phyloP scores from a whole-genome alignment of 2,329 filamentous ascomycete genomes.

The Nannizzia gypsea region DNA sequence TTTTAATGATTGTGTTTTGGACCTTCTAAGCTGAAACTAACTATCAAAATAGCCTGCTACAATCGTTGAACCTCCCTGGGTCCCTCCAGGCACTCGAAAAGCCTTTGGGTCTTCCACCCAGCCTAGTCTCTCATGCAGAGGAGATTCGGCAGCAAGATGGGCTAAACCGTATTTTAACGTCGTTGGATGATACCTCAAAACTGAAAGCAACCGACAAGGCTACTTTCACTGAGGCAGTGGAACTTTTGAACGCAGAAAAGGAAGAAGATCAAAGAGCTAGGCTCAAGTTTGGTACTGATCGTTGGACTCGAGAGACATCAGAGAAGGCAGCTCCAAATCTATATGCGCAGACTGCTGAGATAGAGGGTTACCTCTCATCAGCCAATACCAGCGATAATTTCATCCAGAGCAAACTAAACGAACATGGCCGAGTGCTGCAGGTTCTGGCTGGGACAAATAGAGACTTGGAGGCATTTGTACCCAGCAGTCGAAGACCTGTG shows the following conservation, averaged over 20 bases:
- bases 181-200: constrained; percentile 81
- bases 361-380: constrained; percentile 73
- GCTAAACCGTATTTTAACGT: constrained; percentile 60
- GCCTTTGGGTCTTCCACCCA: constrained; percentile 76
- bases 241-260: constrained; percentile 64
- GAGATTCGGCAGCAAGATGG: constrained; percentile 88
- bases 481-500: constrained; percentile 65
- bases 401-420: constrained; percentile 66
- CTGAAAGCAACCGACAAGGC: constrained; percentile 67
- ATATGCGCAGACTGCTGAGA: constrained; percentile 63
- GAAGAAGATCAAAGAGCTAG: constrained; percentile 70
- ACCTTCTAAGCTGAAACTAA: constrained; percentile 11
- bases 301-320: constrained; percentile 64
- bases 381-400: constrained; percentile 55
- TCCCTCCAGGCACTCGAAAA: constrained; percentile 92
- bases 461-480: constrained; percentile 76
- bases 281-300: constrained; percentile 70
- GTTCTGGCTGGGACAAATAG: constrained; percentile 70
- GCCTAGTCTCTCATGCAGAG: constrained; percentile 77
- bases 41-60: constrained; percentile 42
- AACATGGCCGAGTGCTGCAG: constrained; percentile 61
- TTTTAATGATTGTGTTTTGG: not conserved
- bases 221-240: constrained; percentile 71
- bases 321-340: constrained; percentile 59
- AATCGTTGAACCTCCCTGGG: constrained; percentile 76